Evolutionary conservation across 768 basidiomycete genomes (phyloP).

Genomic region (Flagelloscypha sp.): DNA sequence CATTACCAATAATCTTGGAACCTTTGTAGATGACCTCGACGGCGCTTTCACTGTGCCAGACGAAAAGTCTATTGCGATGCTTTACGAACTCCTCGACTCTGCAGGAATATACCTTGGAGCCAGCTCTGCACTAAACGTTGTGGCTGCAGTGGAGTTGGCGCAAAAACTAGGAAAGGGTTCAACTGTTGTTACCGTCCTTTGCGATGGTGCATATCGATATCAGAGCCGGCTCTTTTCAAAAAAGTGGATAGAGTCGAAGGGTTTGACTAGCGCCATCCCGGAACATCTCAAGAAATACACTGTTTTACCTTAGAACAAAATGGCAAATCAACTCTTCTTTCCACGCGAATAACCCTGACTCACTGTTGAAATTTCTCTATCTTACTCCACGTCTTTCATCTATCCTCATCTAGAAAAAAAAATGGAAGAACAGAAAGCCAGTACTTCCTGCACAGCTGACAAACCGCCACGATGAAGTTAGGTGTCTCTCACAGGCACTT

Average conservation of each 20-base stretch:
- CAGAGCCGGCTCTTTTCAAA: slow-evolving; percentile 94
- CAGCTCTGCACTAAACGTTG: slow-evolving; percentile 89
- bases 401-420: too few relatives aligned
- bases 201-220: slow-evolving; percentile 96
- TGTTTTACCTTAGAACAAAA: slow-evolving; percentile 57
- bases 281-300: slow-evolving; percentile 80
- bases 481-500: too few relatives aligned
- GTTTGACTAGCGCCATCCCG: slow-evolving; percentile 71
- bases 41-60: slow-evolving; percentile 87
- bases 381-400: too few relatives aligned
- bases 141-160: slow-evolving; percentile 86
- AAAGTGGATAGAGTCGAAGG: slow-evolving; percentile 82
- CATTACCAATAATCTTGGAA: slow-evolving; percentile 83
- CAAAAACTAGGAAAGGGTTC: slow-evolving; percentile 78
- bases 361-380: too few relatives aligned
- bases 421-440: too few relatives aligned
- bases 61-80: slow-evolving; percentile 83
- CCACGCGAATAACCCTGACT: too few relatives aligned
- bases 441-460: too few relatives aligned
- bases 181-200: slow-evolving; percentile 80
- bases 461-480: too few relatives aligned
- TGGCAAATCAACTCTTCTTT: too few relatives aligned
- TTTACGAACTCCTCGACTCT: slow-evolving; percentile 84
- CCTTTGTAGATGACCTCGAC: slow-evolving; percentile 66
- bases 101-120: slow-evolving; percentile 96